Conservation (phyloP, 345 rosid species). For the Anastatica hierochuntica region DNA sequence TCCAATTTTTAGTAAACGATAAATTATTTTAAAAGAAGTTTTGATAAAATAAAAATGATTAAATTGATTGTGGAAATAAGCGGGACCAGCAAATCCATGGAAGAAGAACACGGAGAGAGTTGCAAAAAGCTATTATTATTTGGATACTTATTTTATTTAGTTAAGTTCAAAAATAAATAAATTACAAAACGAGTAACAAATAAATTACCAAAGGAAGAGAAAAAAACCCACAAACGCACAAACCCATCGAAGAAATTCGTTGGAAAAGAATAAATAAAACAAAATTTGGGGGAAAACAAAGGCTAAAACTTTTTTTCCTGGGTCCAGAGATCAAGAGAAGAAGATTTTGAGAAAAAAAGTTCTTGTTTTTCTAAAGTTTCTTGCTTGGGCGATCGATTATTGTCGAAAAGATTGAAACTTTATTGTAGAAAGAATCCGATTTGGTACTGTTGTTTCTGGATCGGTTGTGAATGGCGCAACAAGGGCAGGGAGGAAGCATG, state of each 20-base stretch:
- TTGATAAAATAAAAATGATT: too few species aligned
- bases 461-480: conserved; percentile 42
- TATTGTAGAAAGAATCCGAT: neutral
- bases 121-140: conserved; percentile 17
- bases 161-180: neutral
- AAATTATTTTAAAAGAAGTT: too few species aligned
- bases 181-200: too few species aligned
- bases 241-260: conserved; percentile 21
- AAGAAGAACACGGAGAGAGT: conserved; percentile 16
- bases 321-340: conserved; percentile 23
- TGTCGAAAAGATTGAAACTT: conserved; percentile 18
- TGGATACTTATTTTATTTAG: neutral
- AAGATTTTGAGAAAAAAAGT: too few species aligned
- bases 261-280: conserved; percentile 3
- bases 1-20: too few species aligned
- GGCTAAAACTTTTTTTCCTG: conserved; percentile 18
- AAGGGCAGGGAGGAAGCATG: conserved; percentile 45
- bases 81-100: too few species aligned
- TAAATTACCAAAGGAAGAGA: conserved; percentile 13
- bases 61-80: too few species aligned
- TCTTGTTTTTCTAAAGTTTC: neutral
- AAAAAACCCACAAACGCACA: conserved; percentile 24
- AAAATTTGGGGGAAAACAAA: conserved; percentile 10
- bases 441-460: neutral
- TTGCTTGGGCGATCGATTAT: conserved; percentile 14